These are phyloP conservation scores for Trametes versicolor DNA, from an alignment of 1,284 basidiomycete species.

Conservation along the genomic window DNA sequence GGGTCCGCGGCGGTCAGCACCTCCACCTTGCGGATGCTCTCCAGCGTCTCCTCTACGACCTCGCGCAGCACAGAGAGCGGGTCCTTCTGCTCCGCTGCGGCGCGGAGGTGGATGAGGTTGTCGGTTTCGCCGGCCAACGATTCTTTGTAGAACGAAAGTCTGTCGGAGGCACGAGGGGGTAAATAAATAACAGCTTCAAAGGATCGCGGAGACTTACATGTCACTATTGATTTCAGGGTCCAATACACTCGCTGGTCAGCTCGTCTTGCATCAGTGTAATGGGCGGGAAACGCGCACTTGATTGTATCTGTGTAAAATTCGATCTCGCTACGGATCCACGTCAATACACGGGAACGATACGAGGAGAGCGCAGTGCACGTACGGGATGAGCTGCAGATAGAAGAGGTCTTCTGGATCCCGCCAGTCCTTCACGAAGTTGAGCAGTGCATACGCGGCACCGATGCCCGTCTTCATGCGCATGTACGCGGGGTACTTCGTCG, in stretches of 20 bases:
- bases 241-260: background rate
- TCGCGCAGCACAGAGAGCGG: conserved; percentile 15
- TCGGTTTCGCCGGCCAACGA: conserved; percentile 23
- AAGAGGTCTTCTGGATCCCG: conserved; percentile 9
- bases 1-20: conserved; percentile 15
- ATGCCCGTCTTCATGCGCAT: conserved; percentile 24
- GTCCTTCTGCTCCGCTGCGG: conserved; percentile 20
- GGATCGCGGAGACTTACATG: conserved; percentile 16
- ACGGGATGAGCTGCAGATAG: conserved; percentile 27
- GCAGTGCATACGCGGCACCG: conserved; percentile 19
- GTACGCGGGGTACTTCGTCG: conserved; percentile 17
- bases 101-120: conserved; percentile 27
- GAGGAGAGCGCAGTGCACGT: background rate
- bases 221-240: conserved; percentile 4
- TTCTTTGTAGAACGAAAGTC: conserved; percentile 31
- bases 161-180: background rate
- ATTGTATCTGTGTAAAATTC: conserved; percentile 15
- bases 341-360: background rate
- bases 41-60: conserved; percentile 20
- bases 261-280: background rate
- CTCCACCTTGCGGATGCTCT: conserved; percentile 14
- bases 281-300: conserved; percentile 16
- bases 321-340: conserved; percentile 9
- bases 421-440: conserved; percentile 27
- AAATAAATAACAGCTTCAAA: no score